Evolutionary conservation across 2,329 filamentous ascomycete species (phyloP).

Genomic region (Triangularia verruculosa): DNA sequence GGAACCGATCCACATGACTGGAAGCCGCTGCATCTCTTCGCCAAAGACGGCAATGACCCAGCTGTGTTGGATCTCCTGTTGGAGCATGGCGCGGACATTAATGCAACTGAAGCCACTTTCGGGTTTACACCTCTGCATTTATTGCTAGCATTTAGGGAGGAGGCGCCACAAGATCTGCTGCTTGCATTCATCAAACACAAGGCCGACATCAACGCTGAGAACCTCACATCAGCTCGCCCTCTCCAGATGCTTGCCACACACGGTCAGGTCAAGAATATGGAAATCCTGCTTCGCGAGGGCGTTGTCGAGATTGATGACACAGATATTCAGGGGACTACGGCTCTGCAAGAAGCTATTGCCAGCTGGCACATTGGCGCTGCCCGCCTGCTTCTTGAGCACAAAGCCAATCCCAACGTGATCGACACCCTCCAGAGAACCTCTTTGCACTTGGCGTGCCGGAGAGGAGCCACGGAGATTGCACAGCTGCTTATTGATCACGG

Average conservation of each 20-base stretch:
- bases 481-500: slow-evolving; percentile 12
- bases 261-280: slow-evolving; percentile 17
- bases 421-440: slow-evolving; percentile 12
- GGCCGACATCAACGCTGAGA: slow-evolving; percentile 20
- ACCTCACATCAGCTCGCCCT: slow-evolving; percentile 10
- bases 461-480: slow-evolving; percentile 4
- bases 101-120: slow-evolving; percentile 1
- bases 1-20: not conserved
- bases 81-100: slow-evolving; percentile 18
- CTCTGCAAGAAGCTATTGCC: slow-evolving; percentile 17
- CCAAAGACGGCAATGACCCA: slow-evolving; percentile 14
- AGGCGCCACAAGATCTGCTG: slow-evolving; percentile 14
- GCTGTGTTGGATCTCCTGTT: slow-evolving; percentile 14
- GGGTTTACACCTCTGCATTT: slow-evolving; percentile 16
- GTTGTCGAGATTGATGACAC: slow-evolving; percentile 21
- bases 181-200: slow-evolving; percentile 18
- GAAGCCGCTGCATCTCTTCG: slow-evolving; percentile 17
- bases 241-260: slow-evolving; percentile 13
- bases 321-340: slow-evolving; percentile 18
- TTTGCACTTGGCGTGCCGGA: slow-evolving; percentile 15
- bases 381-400: slow-evolving; percentile 9
- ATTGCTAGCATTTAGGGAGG: slow-evolving; percentile 9
- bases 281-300: slow-evolving; percentile 15
- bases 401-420: slow-evolving; percentile 13
- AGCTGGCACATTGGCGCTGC: slow-evolving; percentile 7